Conservation (phyloP, 139 green algal species). For the Trebouxia sp. region DNA sequence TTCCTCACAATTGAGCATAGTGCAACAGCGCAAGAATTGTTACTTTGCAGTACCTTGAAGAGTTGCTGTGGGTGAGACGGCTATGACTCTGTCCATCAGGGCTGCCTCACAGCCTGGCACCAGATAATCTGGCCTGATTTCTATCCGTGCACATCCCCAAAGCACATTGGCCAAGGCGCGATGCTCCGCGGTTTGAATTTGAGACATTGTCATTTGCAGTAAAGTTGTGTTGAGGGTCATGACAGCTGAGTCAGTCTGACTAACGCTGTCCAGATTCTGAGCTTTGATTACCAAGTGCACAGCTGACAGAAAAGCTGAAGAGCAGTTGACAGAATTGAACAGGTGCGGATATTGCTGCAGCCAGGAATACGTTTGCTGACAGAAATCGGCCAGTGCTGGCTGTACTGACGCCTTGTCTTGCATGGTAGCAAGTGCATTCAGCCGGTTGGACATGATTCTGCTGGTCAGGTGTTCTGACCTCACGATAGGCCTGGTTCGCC, state of each 20-base stretch:
- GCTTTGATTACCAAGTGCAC: not conserved
- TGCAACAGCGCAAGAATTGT: too few species aligned
- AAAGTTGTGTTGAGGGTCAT: too few species aligned
- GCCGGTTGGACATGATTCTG: too few species aligned
- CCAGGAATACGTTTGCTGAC: not conserved
- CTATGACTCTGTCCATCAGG: not conserved
- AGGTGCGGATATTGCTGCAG: not conserved
- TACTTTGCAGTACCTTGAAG: not conserved
- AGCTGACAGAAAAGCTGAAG: not conserved
- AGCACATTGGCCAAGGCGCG: not conserved
- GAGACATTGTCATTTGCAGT: not conserved
- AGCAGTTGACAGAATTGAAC: not conserved
- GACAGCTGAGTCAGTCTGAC: too few species aligned
- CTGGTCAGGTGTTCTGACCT: too few species aligned
- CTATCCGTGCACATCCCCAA: constrained; percentile 2
- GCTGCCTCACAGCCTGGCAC: not conserved
- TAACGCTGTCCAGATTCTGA: not conserved
- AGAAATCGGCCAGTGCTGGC: not conserved
- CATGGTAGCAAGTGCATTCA: too few species aligned
- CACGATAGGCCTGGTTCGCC: too few species aligned
- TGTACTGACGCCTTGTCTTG: not conserved
- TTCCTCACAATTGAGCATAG: too few species aligned
- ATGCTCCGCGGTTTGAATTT: not conserved
- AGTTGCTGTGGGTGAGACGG: not conserved
- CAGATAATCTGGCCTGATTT: not conserved